Base-by-base conservation (phyloP, 495 filamentous ascomycete species). In the Bryoglossum gracile region DNA sequence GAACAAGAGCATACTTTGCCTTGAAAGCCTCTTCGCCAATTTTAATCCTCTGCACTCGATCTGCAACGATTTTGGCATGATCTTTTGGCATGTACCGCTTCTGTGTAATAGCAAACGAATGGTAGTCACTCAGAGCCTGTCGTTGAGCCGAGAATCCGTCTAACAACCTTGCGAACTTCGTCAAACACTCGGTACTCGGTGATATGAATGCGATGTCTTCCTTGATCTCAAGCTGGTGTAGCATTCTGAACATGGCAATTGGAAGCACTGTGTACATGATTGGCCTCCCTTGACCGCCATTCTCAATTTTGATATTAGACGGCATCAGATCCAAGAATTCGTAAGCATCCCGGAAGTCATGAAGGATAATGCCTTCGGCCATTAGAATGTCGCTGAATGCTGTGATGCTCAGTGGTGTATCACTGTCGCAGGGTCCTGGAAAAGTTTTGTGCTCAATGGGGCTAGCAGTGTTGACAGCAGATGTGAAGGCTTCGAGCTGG, bases 281-380 rank as follows among this genome's bases (percentile, higher is more conserved):
- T 8, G 63, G 61, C 16, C 54, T 42, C 23, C 63, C 63, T 34
- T 51, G 58, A 16, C 55, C 63, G 17, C 34, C 26, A 19, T 63
- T 56, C 8, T 50, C 28, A 22, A 43, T 22, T 21, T 44, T 54
- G 35, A 58, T 39, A 21, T 60, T 30, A 10, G 19, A 13, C 11
- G 57, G 59, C n/a, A 62, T 34, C 13, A 60, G 2, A 10, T 42
- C 35, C 0, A 62, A 46, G 45, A 55, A 62, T 9, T 50, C 32
- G 42, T 37, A 43, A n/a, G 46, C 54, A 21, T 58, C 57, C 32
- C 52, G 39, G 18, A 55, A 28, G 25, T 53, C 41, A 4, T 34
- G 10, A 50, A 60, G 37, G 17, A 43, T n/a, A 16, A 62, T 48
- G 1, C 57, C 54, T 4, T 50, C 49, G 10, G 50, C 16, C 19